These are phyloP conservation scores for Centella asiatica DNA, from an alignment of 129 eudicot genomes.

Conservation along the genomic window DNA sequence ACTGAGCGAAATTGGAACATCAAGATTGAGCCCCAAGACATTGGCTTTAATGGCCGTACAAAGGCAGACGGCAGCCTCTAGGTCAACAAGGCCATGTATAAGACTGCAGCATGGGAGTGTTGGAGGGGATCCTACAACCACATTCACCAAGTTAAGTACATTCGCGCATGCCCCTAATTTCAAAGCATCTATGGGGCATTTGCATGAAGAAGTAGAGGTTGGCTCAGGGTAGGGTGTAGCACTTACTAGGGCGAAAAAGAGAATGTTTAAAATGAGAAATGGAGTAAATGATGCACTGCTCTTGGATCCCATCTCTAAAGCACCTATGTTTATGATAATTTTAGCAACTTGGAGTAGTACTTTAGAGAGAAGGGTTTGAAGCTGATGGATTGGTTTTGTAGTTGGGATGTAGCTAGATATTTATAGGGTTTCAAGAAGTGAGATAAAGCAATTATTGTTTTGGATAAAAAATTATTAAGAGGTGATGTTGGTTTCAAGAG, in stretches of 20 bases:
- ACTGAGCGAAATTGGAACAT: neutral
- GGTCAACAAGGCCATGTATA: slow-evolving; percentile 42
- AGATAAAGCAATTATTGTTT: too few relatives aligned
- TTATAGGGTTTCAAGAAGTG: too few relatives aligned
- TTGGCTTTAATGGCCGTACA: slow-evolving; percentile 63
- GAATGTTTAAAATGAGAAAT: slow-evolving; percentile 40
- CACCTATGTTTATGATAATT: too few relatives aligned
- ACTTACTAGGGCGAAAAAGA: slow-evolving; percentile 40
- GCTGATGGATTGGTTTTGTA: too few relatives aligned
- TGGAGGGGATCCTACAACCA: neutral
- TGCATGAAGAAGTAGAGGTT: neutral
- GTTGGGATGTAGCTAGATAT: too few relatives aligned
- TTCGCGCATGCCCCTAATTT: slow-evolving; percentile 62
- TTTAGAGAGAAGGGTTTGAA: too few relatives aligned
- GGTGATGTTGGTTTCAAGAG: too few relatives aligned
- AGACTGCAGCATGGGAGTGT: slow-evolving; percentile 57
- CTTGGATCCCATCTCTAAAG: slow-evolving; percentile 33
- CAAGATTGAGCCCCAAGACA: slow-evolving; percentile 44
- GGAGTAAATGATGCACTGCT: slow-evolving; percentile 22
- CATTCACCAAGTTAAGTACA: slow-evolving; percentile 33
- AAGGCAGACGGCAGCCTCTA: too few relatives aligned
- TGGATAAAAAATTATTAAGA: too few relatives aligned
- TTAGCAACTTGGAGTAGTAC: too few relatives aligned
- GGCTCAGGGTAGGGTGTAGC: slow-evolving; percentile 28
- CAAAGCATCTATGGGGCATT: slow-evolving; percentile 48